Evolutionary conservation across 345 rosid genomes (phyloP).

Genomic region (Salix koriyanagi): DNA sequence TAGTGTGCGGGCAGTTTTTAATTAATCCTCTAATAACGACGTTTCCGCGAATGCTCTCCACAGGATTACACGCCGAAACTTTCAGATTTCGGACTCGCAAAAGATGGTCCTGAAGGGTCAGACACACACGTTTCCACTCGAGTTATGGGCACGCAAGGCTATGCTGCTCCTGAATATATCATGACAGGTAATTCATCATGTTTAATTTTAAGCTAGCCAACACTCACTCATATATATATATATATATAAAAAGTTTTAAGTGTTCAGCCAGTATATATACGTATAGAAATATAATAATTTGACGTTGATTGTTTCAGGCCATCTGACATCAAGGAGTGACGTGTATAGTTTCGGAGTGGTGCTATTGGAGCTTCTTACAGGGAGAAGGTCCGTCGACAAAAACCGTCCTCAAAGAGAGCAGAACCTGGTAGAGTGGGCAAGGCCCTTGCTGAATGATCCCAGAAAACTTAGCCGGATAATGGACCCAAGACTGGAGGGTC

Average conservation of each 20-base stretch:
- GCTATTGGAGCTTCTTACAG: conserved; percentile 26
- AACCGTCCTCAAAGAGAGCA: conserved; percentile 22
- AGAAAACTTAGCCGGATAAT: conserved; percentile 63
- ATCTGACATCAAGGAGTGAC: conserved; percentile 28
- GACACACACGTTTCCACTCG: conserved; percentile 88
- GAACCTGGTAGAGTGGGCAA: conserved; percentile 29
- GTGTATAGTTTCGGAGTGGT: conserved; percentile 35
- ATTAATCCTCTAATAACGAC: not conserved
- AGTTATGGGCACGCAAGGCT: conserved; percentile 95
- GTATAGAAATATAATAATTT: not conserved
- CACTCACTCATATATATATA: too few relatives aligned
- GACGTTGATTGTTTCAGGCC: conserved; percentile 13
- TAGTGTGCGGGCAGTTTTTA: not conserved
- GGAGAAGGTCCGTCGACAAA: conserved; percentile 28
- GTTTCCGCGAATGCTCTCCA: not conserved
- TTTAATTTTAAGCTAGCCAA: not conserved
- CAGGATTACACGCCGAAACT: conserved; percentile 82
- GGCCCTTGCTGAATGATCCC: conserved; percentile 49
- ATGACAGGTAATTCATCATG: conserved; percentile 61
- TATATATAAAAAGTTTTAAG: too few relatives aligned
- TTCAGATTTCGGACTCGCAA: conserved; percentile 87
- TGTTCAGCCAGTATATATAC: too few relatives aligned
- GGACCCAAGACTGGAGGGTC: conserved; percentile 90
- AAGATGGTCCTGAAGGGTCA: conserved; percentile 94
- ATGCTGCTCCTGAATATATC: conserved; percentile 90